phyloP scores from a whole-genome alignment of 352 stramenopile genomes.

The Globisporangium rhizosaccharum region DNA sequence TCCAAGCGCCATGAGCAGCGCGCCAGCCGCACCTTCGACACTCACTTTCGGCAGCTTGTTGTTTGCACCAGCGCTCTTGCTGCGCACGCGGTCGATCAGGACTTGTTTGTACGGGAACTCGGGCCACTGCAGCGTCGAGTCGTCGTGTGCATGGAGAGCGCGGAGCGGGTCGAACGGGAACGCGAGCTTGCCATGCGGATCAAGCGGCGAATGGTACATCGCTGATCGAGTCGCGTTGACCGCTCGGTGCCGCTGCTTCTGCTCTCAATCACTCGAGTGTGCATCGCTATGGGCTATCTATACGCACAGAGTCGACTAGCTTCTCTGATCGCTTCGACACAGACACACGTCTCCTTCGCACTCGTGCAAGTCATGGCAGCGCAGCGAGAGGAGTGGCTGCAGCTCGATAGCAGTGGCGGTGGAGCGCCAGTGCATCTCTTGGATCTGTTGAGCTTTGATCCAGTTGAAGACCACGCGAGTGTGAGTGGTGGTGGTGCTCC shows the following conservation, averaged over 20 bases:
- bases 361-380: neutral
- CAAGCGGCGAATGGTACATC: slow-evolving; percentile 49
- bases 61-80: slow-evolving; percentile 20
- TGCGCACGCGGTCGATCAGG: slow-evolving; percentile 41
- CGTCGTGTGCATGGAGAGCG: slow-evolving; percentile 34
- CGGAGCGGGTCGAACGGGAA: slow-evolving; percentile 59
- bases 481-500: neutral
- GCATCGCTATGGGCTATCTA: no score
- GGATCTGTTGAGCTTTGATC: neutral
- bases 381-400: neutral
- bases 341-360: neutral
- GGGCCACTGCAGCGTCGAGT: slow-evolving; percentile 42
- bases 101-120: slow-evolving; percentile 74
- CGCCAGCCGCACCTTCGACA: slow-evolving; percentile 38
- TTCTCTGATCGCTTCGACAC: no score
- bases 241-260: neutral
- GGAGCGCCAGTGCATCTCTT: neutral
- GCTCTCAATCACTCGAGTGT: no score
- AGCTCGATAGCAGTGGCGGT: neutral
- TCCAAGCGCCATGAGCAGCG: slow-evolving; percentile 40
- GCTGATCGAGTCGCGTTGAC: neutral
- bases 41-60: slow-evolving; percentile 5
- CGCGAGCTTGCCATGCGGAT: slow-evolving; percentile 26
- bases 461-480: neutral
- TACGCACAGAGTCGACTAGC: no score